Evolutionary conservation across 495 filamentous ascomycete species (phyloP), one percentile per base, ranked within the genome.

Genomic region (Trichoderma erinaceum): DNA sequence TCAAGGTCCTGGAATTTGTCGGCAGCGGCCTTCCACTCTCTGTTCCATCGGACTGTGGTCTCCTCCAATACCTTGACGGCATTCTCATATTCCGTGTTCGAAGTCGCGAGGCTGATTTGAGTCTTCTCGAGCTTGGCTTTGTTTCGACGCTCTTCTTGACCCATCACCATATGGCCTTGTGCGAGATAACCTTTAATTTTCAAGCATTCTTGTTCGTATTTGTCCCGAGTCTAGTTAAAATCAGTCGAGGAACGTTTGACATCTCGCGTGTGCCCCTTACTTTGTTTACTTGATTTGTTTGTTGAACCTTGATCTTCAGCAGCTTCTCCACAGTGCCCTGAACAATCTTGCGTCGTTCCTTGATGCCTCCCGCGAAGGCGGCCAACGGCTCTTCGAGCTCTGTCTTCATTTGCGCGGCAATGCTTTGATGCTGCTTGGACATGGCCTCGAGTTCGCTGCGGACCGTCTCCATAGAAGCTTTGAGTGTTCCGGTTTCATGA

Each of bases 1-100:
- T 99, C 96, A 12, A 99, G 86, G 73, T 99, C 96, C 86, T 99
- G 96, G 78, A 99, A 99, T 85, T 97, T 98, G 87, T 99, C 96
- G 75, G 96, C 97, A 15, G 93, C 95, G 25, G 88, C 85, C 80
- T 98, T 98, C 96, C 96, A 99, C 73, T 98, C 93, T 70, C 92
- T 85, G 73, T 99, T 98, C 96, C 96, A 99, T 56, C 93, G 86
- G 3, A 87, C 89, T 12, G 96, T 99, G 0, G 96, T 99, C 69
- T 97, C 95, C 74, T 98, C 92, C n/a, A 99, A 85, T 0, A 88
- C 82, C 74, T 97, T 97, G 41, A 98, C 88, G 1, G 95, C 92
- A 29, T 86, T 84, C 75, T 99, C 93, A 74, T 99, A 99, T 69
- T 99, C 96, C 52, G 86, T 86, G 78, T 94, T 97, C 66, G 93